Evolutionary conservation across 805 yeast genomes (phyloP).

Genomic region (Sugiyamaella marilandica): DNA sequence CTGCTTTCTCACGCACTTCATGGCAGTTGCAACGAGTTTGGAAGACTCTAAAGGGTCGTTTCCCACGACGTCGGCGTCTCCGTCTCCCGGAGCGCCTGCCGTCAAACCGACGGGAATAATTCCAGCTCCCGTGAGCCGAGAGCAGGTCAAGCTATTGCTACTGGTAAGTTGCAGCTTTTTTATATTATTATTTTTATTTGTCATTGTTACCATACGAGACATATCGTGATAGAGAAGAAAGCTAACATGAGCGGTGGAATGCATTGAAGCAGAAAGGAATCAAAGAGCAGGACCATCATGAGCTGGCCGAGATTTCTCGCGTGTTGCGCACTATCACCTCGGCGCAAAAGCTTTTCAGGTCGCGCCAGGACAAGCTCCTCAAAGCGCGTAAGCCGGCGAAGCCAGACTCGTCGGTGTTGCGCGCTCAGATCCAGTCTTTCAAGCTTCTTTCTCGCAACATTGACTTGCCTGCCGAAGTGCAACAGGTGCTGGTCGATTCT

Average conservation of each 20-base stretch:
- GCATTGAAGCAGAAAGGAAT: conserved; percentile 29
- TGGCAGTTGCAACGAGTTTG: background rate
- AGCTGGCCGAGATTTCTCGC: conserved; percentile 30
- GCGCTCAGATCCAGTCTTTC: conserved; percentile 68
- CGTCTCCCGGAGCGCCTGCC: background rate
- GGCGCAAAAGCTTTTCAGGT: conserved; percentile 28
- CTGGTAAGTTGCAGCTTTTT: conserved; percentile 19
- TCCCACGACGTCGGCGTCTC: background rate
- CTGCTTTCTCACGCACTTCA: background rate
- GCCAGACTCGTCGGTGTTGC: conserved; percentile 44
- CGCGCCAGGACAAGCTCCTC: conserved; percentile 19
- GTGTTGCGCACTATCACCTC: conserved; percentile 25
- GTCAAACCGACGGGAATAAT: conserved; percentile 10
- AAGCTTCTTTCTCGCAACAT: conserved; percentile 53
- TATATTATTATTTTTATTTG: too few relatives aligned
- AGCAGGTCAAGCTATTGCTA: conserved; percentile 33
- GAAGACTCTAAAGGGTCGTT: conserved; percentile 1
- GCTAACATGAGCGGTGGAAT: conserved; percentile 28
- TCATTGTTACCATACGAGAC: too few relatives aligned
- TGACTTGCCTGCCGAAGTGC: conserved; percentile 52
- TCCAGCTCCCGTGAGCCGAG: conserved; percentile 30
- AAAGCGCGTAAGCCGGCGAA: conserved; percentile 12
- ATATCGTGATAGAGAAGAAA: too few relatives aligned
- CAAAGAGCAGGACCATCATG: conserved; percentile 26
- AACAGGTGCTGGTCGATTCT: conserved; percentile 34